Evolutionary conservation across 768 basidiomycete species (phyloP).

Genomic region (Tubosaeta brunneosetosa): DNA sequence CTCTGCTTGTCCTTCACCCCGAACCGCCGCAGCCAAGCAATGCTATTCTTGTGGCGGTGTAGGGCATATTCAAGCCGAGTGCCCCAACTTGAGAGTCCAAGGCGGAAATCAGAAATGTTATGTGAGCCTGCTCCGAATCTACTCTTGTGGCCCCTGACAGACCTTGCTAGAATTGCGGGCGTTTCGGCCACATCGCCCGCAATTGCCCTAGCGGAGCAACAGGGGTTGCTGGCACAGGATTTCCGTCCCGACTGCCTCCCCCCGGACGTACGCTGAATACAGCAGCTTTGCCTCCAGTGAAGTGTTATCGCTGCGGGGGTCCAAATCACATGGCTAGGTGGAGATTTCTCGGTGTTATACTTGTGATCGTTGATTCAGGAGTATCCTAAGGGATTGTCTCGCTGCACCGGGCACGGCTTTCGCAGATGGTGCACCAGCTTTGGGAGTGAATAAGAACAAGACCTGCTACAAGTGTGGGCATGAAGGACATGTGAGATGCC

Average conservation of each 20-base stretch:
- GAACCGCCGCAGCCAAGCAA: constrained; percentile 79
- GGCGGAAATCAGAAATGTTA: constrained; percentile 77
- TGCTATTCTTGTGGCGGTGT: constrained; percentile 93
- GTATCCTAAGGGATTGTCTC: constrained; percentile 64
- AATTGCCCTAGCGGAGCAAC: constrained; percentile 53
- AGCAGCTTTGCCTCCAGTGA: constrained; percentile 74
- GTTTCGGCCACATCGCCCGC: constrained; percentile 79
- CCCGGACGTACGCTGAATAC: constrained; percentile 73
- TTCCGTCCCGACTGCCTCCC: constrained; percentile 66
- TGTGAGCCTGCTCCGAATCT: constrained; percentile 41
- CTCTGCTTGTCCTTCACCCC: constrained; percentile 79
- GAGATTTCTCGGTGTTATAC: constrained; percentile 4
- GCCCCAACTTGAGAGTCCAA: constrained; percentile 72
- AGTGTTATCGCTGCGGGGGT: constrained; percentile 87
- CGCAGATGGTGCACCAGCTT: constrained; percentile 39
- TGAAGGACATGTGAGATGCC: constrained; percentile 72
- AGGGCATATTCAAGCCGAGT: constrained; percentile 86
- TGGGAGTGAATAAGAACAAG: constrained; percentile 56
- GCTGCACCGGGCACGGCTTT: constrained; percentile 59
- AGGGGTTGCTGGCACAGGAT: constrained; percentile 39
- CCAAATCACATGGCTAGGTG: constrained; percentile 85
- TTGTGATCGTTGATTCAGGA: constrained; percentile 5
- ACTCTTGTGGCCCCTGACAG: constrained; percentile 1
- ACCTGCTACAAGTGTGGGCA: constrained; percentile 87
- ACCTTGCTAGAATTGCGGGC: constrained; percentile 63